Evolutionary conservation across 2,329 filamentous ascomycete species (phyloP).

Genomic region (Stromatinia cepivora): DNA sequence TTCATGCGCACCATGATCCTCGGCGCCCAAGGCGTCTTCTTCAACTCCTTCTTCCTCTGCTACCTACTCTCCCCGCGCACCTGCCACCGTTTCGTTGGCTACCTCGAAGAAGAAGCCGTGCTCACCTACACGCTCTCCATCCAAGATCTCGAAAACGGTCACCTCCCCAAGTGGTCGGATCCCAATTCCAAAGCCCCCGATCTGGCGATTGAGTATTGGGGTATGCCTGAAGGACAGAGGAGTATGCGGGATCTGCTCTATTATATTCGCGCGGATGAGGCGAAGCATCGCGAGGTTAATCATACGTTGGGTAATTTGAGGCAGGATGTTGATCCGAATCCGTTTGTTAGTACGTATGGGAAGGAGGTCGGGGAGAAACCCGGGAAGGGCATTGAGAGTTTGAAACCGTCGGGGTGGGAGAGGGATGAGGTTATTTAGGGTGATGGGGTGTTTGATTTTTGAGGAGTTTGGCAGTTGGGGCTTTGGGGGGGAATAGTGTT

Average conservation of each 20-base stretch:
- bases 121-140: constrained; percentile 92
- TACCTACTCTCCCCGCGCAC: constrained; percentile 86
- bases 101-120: constrained; percentile 95
- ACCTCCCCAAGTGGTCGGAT: constrained; percentile 76
- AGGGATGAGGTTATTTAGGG: constrained; percentile 68
- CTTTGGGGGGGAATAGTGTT: neutral
- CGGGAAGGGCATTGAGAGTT: constrained; percentile 62
- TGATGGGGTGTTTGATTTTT: neutral
- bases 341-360: constrained; percentile 83
- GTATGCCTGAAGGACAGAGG: constrained; percentile 80
- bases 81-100: constrained; percentile 93
- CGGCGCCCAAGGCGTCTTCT: constrained; percentile 92
- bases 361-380: constrained; percentile 66
- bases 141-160: constrained; percentile 80
- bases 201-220: constrained; percentile 89
- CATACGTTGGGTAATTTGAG: constrained; percentile 89
- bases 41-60: constrained; percentile 86
- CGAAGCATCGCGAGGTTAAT: constrained; percentile 89
- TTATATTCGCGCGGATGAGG: constrained; percentile 89
- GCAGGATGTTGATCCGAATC: constrained; percentile 85
- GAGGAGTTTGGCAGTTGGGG: neutral
- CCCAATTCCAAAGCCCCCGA: constrained; percentile 73
- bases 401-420: constrained; percentile 76
- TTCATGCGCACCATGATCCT: constrained; percentile 94
- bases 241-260: constrained; percentile 85